Evolutionary conservation across 257 asterid genomes (phyloP).

Genomic region (Petunia secreta): DNA sequence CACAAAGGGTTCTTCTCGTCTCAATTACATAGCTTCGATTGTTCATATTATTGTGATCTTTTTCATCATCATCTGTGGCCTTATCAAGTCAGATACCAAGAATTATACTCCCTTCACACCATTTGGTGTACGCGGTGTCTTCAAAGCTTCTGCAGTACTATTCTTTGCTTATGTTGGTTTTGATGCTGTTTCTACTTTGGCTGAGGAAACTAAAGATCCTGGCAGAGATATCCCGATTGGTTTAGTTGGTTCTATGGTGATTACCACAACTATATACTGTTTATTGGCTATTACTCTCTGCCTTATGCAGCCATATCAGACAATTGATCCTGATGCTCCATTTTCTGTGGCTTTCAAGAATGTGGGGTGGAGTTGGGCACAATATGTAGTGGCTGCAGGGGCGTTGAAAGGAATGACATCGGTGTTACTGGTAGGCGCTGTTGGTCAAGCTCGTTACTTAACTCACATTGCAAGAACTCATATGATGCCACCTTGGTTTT

Average conservation of each 20-base stretch:
- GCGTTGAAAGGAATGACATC: constrained; percentile 68
- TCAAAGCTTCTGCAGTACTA: constrained; percentile 56
- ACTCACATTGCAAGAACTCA: constrained; percentile 69
- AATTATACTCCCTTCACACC: constrained; percentile 52
- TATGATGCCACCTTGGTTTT: constrained; percentile 69
- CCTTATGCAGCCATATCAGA: constrained; percentile 49
- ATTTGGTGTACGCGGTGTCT: constrained; percentile 48
- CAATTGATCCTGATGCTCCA: constrained; percentile 47
- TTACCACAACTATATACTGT: constrained; percentile 53
- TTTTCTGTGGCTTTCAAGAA: constrained; percentile 47
- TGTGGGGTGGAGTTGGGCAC: constrained; percentile 68
- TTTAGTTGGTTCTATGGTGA: constrained; percentile 62
- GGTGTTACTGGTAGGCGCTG: constrained; percentile 52
- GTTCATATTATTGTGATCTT: constrained; percentile 49
- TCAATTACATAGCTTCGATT: constrained; percentile 64
- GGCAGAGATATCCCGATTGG: constrained; percentile 61
- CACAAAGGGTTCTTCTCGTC: constrained; percentile 61
- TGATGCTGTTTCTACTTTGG: constrained; percentile 71
- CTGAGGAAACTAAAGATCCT: constrained; percentile 63
- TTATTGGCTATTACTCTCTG: constrained; percentile 50
- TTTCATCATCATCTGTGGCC: constrained; percentile 58
- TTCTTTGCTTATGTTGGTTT: constrained; percentile 65
- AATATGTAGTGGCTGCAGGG: constrained; percentile 58
- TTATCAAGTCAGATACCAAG: constrained; percentile 47
- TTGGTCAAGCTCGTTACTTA: constrained; percentile 64